Evolutionary conservation across 192 early-diverging fungal species (phyloP).

Genomic region (Chytriomyces confervae): DNA sequence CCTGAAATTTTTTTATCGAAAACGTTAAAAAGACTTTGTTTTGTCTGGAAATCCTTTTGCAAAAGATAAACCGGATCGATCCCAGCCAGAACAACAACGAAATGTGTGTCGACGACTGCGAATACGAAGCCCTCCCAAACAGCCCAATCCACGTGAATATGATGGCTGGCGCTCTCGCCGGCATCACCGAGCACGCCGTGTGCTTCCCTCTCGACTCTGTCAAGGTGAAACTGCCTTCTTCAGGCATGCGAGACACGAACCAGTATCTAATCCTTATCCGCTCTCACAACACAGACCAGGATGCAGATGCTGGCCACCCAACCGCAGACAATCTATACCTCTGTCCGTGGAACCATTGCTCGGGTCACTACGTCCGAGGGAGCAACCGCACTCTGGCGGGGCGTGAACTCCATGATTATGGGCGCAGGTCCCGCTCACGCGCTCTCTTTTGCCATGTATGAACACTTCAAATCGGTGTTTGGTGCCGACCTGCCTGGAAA

Average conservation of each 20-base stretch:
- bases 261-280: background rate
- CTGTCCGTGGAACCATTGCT: conserved; percentile 71
- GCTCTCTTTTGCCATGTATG: conserved; percentile 94
- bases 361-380: conserved; percentile 80
- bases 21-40: too few species aligned
- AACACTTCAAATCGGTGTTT: conserved; percentile 83
- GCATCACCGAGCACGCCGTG: conserved; percentile 94
- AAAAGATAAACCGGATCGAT: too few species aligned
- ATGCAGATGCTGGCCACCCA: conserved; percentile 86
- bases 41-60: too few species aligned
- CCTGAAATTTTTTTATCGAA: too few species aligned
- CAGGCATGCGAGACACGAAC: too few species aligned
- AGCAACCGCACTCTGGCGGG: conserved; percentile 84
- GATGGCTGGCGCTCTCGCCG: conserved; percentile 93
- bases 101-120: conserved; percentile 60
- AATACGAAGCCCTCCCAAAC: conserved; percentile 91
- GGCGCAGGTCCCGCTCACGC: conserved; percentile 97
- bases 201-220: conserved; percentile 95
- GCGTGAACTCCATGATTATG: conserved; percentile 89
- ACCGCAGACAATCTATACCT: conserved; percentile 71
- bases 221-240: conserved; percentile 64
- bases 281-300: conserved; percentile 69
- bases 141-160: conserved; percentile 84
- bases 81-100: background rate
- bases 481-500: conserved; percentile 60